Percentiles rank a stretch among this genome's conserved stretches.
Evolutionary conservation across 2,329 filamentous ascomycete species (phyloP).

Genomic region (Cadophora malorum): DNA sequence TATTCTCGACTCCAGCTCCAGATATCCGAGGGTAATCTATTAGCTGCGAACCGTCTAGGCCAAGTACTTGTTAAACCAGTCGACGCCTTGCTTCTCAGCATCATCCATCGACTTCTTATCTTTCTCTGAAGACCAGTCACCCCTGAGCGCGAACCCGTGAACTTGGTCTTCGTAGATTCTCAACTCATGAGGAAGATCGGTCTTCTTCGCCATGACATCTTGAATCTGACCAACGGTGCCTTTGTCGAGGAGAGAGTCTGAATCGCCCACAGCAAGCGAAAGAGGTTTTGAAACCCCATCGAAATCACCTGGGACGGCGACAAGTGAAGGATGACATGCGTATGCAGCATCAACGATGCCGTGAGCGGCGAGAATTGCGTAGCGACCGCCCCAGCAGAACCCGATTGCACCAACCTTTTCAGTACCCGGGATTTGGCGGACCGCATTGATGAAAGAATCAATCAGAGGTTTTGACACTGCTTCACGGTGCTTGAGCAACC

Average conservation of each 20-base stretch:
- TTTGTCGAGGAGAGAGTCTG: conserved; percentile 50
- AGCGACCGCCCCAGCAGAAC: conserved; percentile 66
- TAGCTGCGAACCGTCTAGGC: conserved; percentile 16
- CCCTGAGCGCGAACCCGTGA: conserved; percentile 52
- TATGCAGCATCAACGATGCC: conserved; percentile 47
- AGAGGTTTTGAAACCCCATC: conserved; percentile 49
- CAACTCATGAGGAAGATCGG: conserved; percentile 47
- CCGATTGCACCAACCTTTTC: conserved; percentile 58
- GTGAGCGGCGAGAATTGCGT: conserved; percentile 55
- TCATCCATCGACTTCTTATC: conserved; percentile 56
- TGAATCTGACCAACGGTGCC: conserved; percentile 49
- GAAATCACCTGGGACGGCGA: conserved; percentile 51
- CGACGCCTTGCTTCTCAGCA: conserved; percentile 49
- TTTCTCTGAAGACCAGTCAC: conserved; percentile 51
- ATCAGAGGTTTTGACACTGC: conserved; percentile 51
- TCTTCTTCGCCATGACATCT: conserved; percentile 50
- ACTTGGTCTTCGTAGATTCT: conserved; percentile 52
- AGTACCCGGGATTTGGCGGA: conserved; percentile 49
- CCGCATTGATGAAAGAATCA: conserved; percentile 50
- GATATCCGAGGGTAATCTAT: background rate
- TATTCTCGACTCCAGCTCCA: background rate
- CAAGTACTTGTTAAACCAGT: conserved; percentile 49
- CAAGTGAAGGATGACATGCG: conserved; percentile 50
- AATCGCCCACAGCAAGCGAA: conserved; percentile 50
- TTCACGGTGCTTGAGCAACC: conserved; percentile 52